Percentiles rank a stretch among this genome's conserved stretches.
phyloP scores from a whole-genome alignment of 208 protist species.

The Leishmania mexicana region DNA sequence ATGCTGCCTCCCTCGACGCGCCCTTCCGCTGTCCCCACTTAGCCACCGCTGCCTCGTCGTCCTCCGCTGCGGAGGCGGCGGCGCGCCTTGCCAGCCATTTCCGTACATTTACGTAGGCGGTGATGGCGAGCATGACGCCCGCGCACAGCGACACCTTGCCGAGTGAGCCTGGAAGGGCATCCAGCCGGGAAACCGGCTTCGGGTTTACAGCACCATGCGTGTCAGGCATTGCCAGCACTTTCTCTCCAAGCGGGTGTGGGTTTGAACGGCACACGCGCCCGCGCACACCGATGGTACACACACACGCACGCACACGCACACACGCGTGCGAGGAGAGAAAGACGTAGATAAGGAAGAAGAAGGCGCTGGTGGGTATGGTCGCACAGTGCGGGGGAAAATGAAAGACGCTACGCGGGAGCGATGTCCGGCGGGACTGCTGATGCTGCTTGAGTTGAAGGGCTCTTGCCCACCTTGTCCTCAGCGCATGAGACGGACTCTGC shows the following conservation, averaged over 20 bases:
- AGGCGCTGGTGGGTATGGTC: background rate
- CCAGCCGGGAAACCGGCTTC: conserved; percentile 10
- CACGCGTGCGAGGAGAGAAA: background rate
- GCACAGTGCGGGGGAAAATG: background rate
- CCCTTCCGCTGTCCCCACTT: conserved; percentile 6
- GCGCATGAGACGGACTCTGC: background rate
- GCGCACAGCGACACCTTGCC: conserved; percentile 32
- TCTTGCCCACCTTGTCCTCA: background rate
- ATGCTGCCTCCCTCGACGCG: background rate
- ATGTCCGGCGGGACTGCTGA: background rate
- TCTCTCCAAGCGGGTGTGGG: background rate
- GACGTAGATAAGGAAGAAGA: background rate
- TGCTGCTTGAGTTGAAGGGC: background rate
- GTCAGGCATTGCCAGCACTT: conserved; percentile 3
- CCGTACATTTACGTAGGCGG: conserved; percentile 25
- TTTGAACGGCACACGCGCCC: no score
- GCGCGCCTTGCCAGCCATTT: conserved; percentile 22
- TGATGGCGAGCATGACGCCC: conserved; percentile 23
- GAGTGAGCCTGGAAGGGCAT: conserved; percentile 30
- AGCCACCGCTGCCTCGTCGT: background rate
- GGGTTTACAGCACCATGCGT: background rate
- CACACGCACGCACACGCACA: background rate
- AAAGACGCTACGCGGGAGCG: background rate
- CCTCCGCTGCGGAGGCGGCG: background rate
- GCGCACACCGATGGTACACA: background rate